Base-by-base conservation (phyloP, 495 filamentous ascomycete species). In the Aspergillus taichungensis region DNA sequence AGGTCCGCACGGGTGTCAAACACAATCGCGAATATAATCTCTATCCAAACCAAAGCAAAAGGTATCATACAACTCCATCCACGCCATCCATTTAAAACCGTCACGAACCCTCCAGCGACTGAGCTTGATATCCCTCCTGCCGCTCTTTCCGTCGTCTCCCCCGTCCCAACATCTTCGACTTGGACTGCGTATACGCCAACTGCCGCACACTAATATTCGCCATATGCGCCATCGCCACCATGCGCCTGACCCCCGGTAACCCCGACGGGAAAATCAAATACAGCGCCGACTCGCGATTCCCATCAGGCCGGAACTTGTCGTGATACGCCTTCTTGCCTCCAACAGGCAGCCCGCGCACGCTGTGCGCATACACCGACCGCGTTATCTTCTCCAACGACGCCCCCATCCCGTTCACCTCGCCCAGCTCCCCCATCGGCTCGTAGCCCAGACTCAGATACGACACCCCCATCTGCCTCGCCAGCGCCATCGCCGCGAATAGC, bases 321-420 rank as follows among this genome's bases (percentile, higher is more conserved):
- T 68, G 56, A 35, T 69, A 69, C 0, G 60, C 66, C 49, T 65
- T 69, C 56, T 73, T 73, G 0, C 69, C 69, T 1, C 46, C 49
- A 3, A 73, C 52, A 0, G 62, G 64, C 3, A 70, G 47, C 3
- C 62, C 53, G 6, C 41, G 54, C 30, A 66, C 67, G 0, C 62
- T 53, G 30, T 51, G 54, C 0, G 43, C 43, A 39, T 70, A 63
- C 29, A 67, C 8, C 6, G 51, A 51, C 2, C 63, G 42, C 4
- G 65, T 61, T 1, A 69, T 38, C 9, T 41, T 49, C 10, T 55
- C 57, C 8, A 65, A 30, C 0, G 47, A 45, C 3, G 30, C 12
- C 3, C 51, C 47, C 52, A 71, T 61, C 3, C 63, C 64, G 1
- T 34, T 46, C 34, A 69, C 57, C 40, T 66, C 59, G 1, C 55